Percentiles rank a stretch among this genome's conserved stretches.
Evolutionary conservation across 1,284 basidiomycete species (phyloP).

Genomic region (Ceratobasidium sp.): DNA sequence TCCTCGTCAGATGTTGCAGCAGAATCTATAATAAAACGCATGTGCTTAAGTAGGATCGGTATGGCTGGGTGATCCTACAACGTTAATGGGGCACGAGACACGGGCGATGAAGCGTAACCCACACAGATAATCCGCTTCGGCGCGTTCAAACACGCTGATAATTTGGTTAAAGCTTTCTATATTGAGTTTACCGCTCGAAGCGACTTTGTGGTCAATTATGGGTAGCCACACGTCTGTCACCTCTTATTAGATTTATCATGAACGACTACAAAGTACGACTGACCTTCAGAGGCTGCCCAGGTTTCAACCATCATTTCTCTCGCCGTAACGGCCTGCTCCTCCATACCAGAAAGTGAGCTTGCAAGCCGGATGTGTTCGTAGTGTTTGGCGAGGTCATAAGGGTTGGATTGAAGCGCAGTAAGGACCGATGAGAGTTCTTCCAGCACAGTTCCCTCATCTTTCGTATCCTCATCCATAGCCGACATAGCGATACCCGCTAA

Average conservation of each 20-base stretch:
- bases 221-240: slow-evolving; percentile 50
- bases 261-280: slow-evolving; percentile 61
- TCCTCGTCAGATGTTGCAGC: slow-evolving; percentile 63
- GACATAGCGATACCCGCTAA: slow-evolving; percentile 17
- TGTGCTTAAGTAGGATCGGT: slow-evolving; percentile 73
- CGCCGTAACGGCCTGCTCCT: slow-evolving; percentile 67
- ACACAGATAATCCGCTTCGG: slow-evolving; percentile 87
- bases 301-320: slow-evolving; percentile 72
- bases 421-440: slow-evolving; percentile 71
- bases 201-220: slow-evolving; percentile 49
- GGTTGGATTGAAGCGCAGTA: slow-evolving; percentile 65
- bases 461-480: slow-evolving; percentile 44
- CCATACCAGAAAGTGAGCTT: slow-evolving; percentile 63
- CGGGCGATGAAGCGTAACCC: slow-evolving; percentile 54
- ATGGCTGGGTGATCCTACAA: slow-evolving; percentile 64
- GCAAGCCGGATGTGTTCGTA: slow-evolving; percentile 71
- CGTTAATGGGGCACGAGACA: not conserved
- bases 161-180: slow-evolving; percentile 66
- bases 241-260: not conserved
- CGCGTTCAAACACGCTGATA: slow-evolving; percentile 71
- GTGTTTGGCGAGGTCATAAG: slow-evolving; percentile 71
- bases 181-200: slow-evolving; percentile 53
- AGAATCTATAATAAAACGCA: slow-evolving; percentile 71
- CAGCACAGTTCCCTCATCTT: slow-evolving; percentile 52
- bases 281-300: slow-evolving; percentile 73